A percentile compares a stretch with the other conserved stretches of the same genome.
These are phyloP conservation scores for Yamadazyma atlantica DNA, from an alignment of 1,139 yeast species.

Conservation along the genomic window DNA sequence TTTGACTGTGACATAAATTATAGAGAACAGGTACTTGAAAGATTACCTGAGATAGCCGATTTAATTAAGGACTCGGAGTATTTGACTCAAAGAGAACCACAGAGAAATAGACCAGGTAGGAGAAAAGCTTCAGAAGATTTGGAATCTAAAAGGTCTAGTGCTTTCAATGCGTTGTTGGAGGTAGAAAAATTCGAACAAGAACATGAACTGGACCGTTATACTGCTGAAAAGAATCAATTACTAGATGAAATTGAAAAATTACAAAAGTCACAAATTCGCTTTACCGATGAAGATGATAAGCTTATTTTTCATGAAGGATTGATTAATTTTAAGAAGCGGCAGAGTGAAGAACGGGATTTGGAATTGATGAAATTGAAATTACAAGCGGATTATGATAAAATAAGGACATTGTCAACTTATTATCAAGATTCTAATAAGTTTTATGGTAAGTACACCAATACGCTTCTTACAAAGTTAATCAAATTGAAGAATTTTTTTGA, in stretches of 20 bases:
- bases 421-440: constrained; percentile 41
- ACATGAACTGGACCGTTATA: constrained; percentile 12
- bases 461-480: constrained; percentile 35
- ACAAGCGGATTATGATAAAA: constrained; percentile 34
- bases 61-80: background rate
- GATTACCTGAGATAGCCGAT: background rate
- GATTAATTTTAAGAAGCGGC: constrained; percentile 12
- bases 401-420: constrained; percentile 33
- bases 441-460: constrained; percentile 32
- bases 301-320: constrained; percentile 33
- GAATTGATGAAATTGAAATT: constrained; percentile 36
- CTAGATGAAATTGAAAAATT: constrained; percentile 27
- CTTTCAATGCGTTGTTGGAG: constrained; percentile 2
- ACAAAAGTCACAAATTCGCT: constrained; percentile 25
- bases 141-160: background rate
- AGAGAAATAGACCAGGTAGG: background rate
- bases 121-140: background rate
- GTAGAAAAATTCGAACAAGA: constrained; percentile 16
- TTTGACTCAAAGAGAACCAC: background rate
- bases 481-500: constrained; percentile 43
- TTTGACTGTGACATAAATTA: constrained; percentile 3
- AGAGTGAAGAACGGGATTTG: constrained; percentile 29
- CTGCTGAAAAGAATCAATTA: constrained; percentile 17
- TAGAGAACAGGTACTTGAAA: constrained; percentile 4
- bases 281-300: constrained; percentile 17